Base-by-base conservation (phyloP, 1,284 basidiomycete species). In the Afroboletus lepidellus region DNA sequence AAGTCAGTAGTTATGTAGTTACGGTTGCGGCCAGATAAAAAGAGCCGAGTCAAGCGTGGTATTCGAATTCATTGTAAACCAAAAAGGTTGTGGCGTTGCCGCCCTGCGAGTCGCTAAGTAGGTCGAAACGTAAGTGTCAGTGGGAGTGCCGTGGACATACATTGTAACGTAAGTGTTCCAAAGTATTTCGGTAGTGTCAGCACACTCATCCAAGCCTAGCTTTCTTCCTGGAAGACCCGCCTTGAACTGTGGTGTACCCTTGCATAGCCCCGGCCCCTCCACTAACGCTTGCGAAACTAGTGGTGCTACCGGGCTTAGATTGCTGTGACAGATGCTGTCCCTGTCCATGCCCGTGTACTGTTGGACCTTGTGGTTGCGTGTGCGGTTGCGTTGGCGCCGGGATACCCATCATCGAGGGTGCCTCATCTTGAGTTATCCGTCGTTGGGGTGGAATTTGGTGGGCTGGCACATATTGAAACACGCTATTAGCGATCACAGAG, bases 401-500 rank as follows among this genome's bases (percentile, higher is more conserved):
- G 20, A 79, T 65, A 13, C 83, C 84, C 72, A 88, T 80, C 84
- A 89, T 87, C 0, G 85, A 86, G 0, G 87, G 86, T 6, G 85
- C 87, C 36, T 90, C 88, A 60, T 90, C 88, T 55, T 87, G 83
- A 5, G 87, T 85, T 53, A 90, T 87, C 21, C 87, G 80, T 24
- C 87, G 75, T 48, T 83, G 83, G 1, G 87, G 88, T 20, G 87
- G 87, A 15, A 82, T 77, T 57, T 90, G 87, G 45, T 78, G 73
- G 0, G 72, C 57, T 1, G 75, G 70, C 18, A 83, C 70, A 12
- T 76, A 73, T 41, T 82, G 74, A 64, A 90, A 89, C 2, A 82
- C 84, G 59, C 86, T 90, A 49, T n/a, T 30, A 36, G 36, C 16
- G 5, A 36, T 42, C 41, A 44, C 25, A 42, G 37, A 24, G 36